Base-by-base conservation (phyloP, 805 yeast species). In the Lipomyces oligophaga region DNA sequence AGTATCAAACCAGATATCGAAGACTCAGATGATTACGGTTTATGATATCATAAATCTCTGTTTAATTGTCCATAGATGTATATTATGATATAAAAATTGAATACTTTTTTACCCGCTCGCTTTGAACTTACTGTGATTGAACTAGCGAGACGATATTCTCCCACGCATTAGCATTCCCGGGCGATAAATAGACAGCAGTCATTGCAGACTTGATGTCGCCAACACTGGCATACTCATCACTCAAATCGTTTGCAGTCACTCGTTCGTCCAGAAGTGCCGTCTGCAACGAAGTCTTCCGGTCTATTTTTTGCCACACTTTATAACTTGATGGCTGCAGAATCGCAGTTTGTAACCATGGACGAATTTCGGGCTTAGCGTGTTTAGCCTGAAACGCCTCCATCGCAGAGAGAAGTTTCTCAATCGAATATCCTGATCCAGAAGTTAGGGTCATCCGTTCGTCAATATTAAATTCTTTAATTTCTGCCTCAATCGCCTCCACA, bases 261-360 rank as follows among this genome's bases (percentile, higher is more conserved):
- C 72, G 73, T 6, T 76, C 70, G 0, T 74, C 71, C 21, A 72
- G 67, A 8, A 73, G 60, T 2, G 87, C 82, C 7, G 85, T 72
- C 40, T 76, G 70, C 34, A 82, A 65, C 0, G 88, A 80, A 60
- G 80, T 73, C 41, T 67, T 69, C 21, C 66, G 62, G 60, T 78
- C 76, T 31, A 89, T 64, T n/a, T 75, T 67, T 25, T 68, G 70
- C 97, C 97, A 90, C 3, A 84, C 73, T 13, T 68, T 67, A 47
- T 71, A 70, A 56, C 82, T 84, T 31, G 75, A 73, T 1, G 97
- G 97, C 68, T 85, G 83, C 58, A 84, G 67, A 52, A 83, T 68
- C 0, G 90, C 87, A 8, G 79, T 74, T 57, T 81, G 75, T 61
- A 83, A 85, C 84, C 90, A 83, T 5, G 67, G 64, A 18, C 2